These are phyloP conservation scores for Dichotomocladium elegans DNA, from an alignment of 371 early-diverging fungal species.

Conservation along the genomic window DNA sequence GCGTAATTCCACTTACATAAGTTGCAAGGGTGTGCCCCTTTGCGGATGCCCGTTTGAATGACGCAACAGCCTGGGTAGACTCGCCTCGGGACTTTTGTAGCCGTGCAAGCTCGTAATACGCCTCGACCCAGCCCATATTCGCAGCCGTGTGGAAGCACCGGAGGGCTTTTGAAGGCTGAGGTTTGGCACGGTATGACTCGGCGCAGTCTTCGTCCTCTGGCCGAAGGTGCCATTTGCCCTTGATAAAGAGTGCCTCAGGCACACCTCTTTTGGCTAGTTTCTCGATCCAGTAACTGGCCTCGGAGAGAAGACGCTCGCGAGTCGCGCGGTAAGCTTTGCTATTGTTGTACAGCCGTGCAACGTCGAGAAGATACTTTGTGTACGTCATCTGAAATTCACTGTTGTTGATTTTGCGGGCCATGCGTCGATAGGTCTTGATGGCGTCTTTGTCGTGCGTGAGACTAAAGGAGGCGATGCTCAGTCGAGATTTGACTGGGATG, in stretches of 20 bases:
- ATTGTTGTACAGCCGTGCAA: slow-evolving; percentile 18
- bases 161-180: slow-evolving; percentile 13
- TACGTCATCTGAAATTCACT: slow-evolving; percentile 66
- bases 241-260: slow-evolving; percentile 69
- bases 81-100: slow-evolving; percentile 58
- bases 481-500: background rate
- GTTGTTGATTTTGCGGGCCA: slow-evolving; percentile 74
- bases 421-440: slow-evolving; percentile 65
- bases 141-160: slow-evolving; percentile 20
- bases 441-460: slow-evolving; percentile 20
- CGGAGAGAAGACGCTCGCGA: slow-evolving; percentile 33
- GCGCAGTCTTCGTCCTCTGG: slow-evolving; percentile 6
- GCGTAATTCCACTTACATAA: slow-evolving; percentile 9
- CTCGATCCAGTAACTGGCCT: slow-evolving; percentile 76
- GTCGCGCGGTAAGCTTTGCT: slow-evolving; percentile 5
- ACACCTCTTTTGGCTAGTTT: slow-evolving; percentile 59
- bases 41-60: slow-evolving; percentile 73
- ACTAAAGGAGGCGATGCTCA: slow-evolving; percentile 21
- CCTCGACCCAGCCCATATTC: slow-evolving; percentile 9
- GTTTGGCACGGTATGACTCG: background rate
- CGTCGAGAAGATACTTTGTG: slow-evolving; percentile 67
- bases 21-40: slow-evolving; percentile 38
- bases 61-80: slow-evolving; percentile 60
- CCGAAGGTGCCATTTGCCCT: slow-evolving; percentile 61
- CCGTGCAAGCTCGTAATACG: slow-evolving; percentile 16